phyloP scores from a whole-genome alignment of 1,284 basidiomycete species.

The Ceratobasidium sp. region DNA sequence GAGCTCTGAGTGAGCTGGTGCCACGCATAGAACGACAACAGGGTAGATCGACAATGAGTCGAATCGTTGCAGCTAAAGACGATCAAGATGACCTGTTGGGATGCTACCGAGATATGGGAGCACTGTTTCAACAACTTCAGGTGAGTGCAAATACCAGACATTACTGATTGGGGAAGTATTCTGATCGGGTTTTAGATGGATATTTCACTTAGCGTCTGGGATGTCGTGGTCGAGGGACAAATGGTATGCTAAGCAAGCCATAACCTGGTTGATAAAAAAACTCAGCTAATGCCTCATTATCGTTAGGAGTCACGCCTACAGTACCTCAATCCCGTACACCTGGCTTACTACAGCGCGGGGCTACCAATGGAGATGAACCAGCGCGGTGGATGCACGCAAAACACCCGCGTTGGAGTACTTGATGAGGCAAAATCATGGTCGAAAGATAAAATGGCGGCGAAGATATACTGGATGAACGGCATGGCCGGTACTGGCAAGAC shows the following conservation, averaged over 20 bases:
- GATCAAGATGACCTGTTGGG: neutral
- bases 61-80: neutral
- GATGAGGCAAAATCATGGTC: conserved; percentile 40
- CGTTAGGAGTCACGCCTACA: neutral
- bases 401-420: conserved; percentile 41
- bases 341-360: neutral
- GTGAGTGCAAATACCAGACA: neutral
- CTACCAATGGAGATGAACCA: neutral
- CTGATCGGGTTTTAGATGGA: neutral
- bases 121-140: neutral
- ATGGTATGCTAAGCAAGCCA: neutral
- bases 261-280: too few relatives aligned
- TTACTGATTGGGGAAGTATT: too few relatives aligned
- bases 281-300: neutral
- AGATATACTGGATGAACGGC: conserved; percentile 44
- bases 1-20: neutral
- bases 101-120: neutral
- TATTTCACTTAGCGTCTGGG: neutral
- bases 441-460: conserved; percentile 1
- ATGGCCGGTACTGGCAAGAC: conserved; percentile 46
- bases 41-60: neutral
- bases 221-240: neutral
- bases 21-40: neutral
- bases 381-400: conserved; percentile 23
- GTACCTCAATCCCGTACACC: neutral